A percentile compares a stretch with the other conserved stretches of the same genome.
Conservation (phyloP, 129 eudicot species). For the Flaveria trinervia region DNA sequence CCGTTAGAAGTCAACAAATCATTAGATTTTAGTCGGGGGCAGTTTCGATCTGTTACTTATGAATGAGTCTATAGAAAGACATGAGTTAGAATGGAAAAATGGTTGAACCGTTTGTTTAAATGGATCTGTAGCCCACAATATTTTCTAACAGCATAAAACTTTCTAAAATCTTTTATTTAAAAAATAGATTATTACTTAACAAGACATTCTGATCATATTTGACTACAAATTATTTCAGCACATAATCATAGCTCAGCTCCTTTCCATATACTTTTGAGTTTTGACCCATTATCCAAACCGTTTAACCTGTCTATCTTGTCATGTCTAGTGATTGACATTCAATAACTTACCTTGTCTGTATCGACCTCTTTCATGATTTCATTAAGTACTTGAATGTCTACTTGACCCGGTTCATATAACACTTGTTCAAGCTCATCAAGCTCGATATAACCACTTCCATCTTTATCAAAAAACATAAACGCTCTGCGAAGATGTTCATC, state of each 20-base stretch:
- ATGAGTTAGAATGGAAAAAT: neutral
- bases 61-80: neutral
- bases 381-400: constrained; percentile 60
- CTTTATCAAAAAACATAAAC: constrained; percentile 83
- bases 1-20: neutral
- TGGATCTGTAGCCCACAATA: too few species aligned
- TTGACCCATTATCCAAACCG: constrained; percentile 4
- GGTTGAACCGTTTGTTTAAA: neutral
- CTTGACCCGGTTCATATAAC: constrained; percentile 82
- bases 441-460: constrained; percentile 84
- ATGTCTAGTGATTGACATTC: neutral
- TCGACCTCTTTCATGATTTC: constrained; percentile 94
- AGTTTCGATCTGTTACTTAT: neutral
- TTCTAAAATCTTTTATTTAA: too few species aligned
- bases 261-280: neutral
- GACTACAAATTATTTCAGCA: too few species aligned
- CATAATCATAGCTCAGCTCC: too few species aligned
- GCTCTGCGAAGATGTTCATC: constrained; percentile 93
- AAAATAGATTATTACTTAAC: too few species aligned
- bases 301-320: neutral
- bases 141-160: too few species aligned
- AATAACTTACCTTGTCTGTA: constrained; percentile 69
- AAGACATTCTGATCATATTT: too few species aligned
- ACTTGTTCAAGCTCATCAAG: constrained; percentile 83
- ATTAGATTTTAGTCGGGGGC: neutral